These are phyloP conservation scores for Discostella pseudostelligera DNA, from an alignment of 108 stramenopile genomes.

Conservation along the genomic window DNA sequence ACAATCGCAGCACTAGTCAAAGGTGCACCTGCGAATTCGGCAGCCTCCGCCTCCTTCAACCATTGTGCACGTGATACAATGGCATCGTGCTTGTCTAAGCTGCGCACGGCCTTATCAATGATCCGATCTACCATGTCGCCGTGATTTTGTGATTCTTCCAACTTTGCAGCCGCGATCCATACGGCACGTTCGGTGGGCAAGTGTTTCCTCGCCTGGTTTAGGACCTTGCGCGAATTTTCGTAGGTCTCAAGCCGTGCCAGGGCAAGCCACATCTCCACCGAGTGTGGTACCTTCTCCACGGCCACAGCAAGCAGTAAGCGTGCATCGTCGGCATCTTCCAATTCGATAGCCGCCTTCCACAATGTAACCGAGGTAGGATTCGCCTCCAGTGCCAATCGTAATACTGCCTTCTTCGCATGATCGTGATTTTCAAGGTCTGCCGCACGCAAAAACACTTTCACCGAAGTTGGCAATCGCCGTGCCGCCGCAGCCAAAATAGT, in stretches of 20 bases:
- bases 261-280: conserved; percentile 98
- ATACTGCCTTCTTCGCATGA: conserved; percentile 87
- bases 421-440: conserved; percentile 79
- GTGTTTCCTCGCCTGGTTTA: conserved; percentile 92
- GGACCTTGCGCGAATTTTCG: conserved; percentile 92
- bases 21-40: conserved; percentile 81
- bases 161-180: conserved; percentile 96
- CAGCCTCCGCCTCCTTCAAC: conserved; percentile 88
- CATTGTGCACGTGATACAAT: conserved; percentile 87
- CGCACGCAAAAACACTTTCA: conserved; percentile 79
- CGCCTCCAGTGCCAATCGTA: conserved; percentile 92
- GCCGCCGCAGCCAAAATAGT: conserved; percentile 86
- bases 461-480: conserved; percentile 60
- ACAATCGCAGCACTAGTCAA: conserved; percentile 89
- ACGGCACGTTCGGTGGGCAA: conserved; percentile 89
- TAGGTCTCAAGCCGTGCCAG: conserved; percentile 97
- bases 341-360: conserved; percentile 96
- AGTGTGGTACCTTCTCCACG: conserved; percentile 94
- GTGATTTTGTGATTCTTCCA: conserved; percentile 95
- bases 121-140: conserved; percentile 73
- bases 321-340: conserved; percentile 96
- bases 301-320: conserved; percentile 89
- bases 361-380: conserved; percentile 90
- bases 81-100: conserved; percentile 70
- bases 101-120: conserved; percentile 73